Conservation (phyloP, 306 rosid genomes). For the Prunus salicina region DNA sequence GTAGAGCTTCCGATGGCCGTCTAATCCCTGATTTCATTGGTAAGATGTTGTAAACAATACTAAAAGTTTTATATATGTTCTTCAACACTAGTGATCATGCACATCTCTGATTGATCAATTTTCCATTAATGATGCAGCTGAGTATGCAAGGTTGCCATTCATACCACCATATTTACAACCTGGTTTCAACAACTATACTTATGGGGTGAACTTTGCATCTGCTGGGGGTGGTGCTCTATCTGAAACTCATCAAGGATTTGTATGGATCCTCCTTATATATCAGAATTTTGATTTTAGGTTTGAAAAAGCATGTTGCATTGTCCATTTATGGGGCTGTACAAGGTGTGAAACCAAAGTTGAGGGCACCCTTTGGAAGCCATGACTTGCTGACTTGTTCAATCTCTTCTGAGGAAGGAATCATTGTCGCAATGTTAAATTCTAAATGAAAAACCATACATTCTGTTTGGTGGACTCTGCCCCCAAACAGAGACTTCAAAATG, state of each 20-base stretch:
- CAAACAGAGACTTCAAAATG: neutral
- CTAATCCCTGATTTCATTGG: conserved; percentile 39
- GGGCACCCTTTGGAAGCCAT: too few species aligned
- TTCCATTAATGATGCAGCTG: conserved; percentile 22
- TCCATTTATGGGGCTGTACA: too few species aligned
- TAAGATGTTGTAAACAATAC: neutral
- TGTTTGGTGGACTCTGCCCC: neutral
- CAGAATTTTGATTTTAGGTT: too few species aligned
- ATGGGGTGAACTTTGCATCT: conserved; percentile 46
- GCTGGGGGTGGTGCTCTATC: conserved; percentile 36
- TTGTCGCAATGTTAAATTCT: too few species aligned
- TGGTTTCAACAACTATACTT: neutral
- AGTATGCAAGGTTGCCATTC: conserved; percentile 34
- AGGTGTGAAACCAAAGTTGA: too few species aligned
- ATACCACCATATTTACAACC: conserved; percentile 40
- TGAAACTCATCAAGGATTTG: conserved; percentile 25
- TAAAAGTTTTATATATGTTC: neutral
- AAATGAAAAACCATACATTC: too few species aligned
- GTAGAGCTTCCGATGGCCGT: conserved; percentile 42
- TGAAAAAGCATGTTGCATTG: too few species aligned
- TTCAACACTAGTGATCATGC: neutral
- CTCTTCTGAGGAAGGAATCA: too few species aligned
- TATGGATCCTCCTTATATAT: neutral
- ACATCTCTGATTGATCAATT: neutral
- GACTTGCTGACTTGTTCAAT: too few species aligned